Conservation (phyloP, 176 grass and related monocot genomes). For the Musa itinerans region DNA sequence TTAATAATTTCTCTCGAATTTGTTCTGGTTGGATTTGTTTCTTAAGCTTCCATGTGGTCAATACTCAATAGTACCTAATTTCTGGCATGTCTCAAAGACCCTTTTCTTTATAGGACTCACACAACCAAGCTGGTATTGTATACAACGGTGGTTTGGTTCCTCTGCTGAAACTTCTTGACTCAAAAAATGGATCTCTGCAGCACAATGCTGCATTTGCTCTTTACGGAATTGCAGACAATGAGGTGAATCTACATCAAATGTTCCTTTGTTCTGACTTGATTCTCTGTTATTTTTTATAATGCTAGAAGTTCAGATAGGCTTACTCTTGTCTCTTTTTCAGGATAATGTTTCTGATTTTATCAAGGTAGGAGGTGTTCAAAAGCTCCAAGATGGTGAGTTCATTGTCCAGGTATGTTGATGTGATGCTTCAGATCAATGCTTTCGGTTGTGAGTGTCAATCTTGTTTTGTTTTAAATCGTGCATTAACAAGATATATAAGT, state of each 20-base stretch:
- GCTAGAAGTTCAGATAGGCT: not conserved
- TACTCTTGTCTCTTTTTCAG: constrained; percentile 20
- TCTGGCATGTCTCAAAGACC: not conserved
- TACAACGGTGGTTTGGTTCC: constrained; percentile 93
- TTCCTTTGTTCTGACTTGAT: no score
- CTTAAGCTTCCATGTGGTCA: not conserved
- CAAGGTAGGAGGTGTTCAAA: constrained; percentile 97
- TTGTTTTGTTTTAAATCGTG: not conserved
- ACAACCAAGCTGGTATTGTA: constrained; percentile 99
- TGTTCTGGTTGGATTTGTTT: not conserved
- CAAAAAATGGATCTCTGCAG: constrained; percentile 96
- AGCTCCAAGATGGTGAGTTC: constrained; percentile 96
- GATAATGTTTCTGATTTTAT: constrained; percentile 92
- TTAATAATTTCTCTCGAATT: not conserved
- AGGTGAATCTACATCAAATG: constrained; percentile 36
- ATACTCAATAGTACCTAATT: not conserved
- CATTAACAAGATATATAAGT: not conserved
- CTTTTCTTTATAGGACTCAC: constrained; percentile 56
- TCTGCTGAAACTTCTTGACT: constrained; percentile 98
- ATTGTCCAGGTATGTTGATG: constrained; percentile 68
- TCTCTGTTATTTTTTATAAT: not conserved
- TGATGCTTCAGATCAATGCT: no score
- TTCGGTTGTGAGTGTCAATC: not conserved
- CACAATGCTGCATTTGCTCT: constrained; percentile 99
- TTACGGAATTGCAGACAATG: constrained; percentile 99